Evolutionary conservation across 352 stramenopile genomes (phyloP).

Genomic region (Globisporangium apiculatum): DNA sequence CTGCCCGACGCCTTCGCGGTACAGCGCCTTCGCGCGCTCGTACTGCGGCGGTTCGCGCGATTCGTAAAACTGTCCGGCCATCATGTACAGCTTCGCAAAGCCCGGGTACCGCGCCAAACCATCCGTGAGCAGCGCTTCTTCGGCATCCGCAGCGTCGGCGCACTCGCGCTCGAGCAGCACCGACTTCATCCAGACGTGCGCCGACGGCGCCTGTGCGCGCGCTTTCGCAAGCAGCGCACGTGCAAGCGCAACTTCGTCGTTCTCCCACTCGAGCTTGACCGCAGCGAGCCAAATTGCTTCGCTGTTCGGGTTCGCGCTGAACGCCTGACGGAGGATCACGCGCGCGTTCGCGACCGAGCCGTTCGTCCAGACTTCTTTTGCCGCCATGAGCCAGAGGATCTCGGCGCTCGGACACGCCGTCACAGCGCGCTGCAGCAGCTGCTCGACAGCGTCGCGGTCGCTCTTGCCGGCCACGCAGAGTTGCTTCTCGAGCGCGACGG

Average conservation of each 20-base stretch:
- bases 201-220: constrained; percentile 77
- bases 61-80: constrained; percentile 94
- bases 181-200: constrained; percentile 97
- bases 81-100: constrained; percentile 97
- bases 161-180: constrained; percentile 94
- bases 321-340: constrained; percentile 93
- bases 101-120: constrained; percentile 87
- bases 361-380: constrained; percentile 96
- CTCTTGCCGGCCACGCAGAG: constrained; percentile 63
- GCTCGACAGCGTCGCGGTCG: constrained; percentile 68
- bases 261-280: constrained; percentile 99
- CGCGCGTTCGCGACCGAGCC: constrained; percentile 92
- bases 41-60: constrained; percentile 37
- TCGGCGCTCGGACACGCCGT: constrained; percentile 91
- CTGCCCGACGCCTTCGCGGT: constrained; percentile 88
- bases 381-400: constrained; percentile 97
- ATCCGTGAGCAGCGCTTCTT: constrained; percentile 88
- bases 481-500: constrained; percentile 95
- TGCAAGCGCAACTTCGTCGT: constrained; percentile 93
- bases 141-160: constrained; percentile 35
- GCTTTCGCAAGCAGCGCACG: constrained; percentile 73
- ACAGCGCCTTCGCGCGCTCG: constrained; percentile 87
- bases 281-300: constrained; percentile 95
- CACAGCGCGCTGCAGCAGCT: constrained; percentile 91
- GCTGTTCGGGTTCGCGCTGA: constrained; percentile 95